These are phyloP conservation scores for Oryza glumipatula DNA, from an alignment of 176 grass and related monocot species.

Conservation along the genomic window DNA sequence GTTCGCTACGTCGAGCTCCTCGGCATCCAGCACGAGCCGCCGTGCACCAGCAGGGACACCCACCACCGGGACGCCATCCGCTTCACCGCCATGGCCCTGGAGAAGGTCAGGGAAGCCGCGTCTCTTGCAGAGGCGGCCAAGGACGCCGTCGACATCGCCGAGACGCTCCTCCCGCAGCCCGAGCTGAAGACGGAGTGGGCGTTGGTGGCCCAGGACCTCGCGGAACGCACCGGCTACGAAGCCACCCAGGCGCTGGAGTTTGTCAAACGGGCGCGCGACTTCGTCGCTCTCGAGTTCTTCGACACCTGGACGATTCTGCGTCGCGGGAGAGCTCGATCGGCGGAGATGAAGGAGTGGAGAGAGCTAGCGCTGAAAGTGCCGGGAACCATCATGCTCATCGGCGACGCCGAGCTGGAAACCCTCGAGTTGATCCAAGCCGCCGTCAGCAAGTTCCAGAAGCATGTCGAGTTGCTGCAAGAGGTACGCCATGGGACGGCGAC, in stretches of 20 bases:
- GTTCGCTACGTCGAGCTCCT: background rate
- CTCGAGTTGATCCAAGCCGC: background rate
- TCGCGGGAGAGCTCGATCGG: background rate
- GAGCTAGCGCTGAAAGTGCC: background rate
- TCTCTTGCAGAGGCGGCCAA: background rate
- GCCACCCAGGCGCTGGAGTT: background rate
- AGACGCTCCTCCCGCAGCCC: too few species aligned
- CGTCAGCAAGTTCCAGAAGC: background rate
- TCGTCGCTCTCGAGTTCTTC: background rate
- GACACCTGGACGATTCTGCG: background rate
- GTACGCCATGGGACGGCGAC: background rate
- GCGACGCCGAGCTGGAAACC: too few species aligned
- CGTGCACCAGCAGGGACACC: background rate
- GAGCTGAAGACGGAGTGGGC: background rate
- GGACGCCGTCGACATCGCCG: background rate
- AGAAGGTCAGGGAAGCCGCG: background rate
- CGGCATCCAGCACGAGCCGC: background rate
- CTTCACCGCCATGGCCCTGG: background rate
- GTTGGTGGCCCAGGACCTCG: background rate
- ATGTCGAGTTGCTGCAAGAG: too few species aligned
- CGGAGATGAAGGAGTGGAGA: conserved; percentile 12
- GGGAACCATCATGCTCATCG: background rate
- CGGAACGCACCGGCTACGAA: background rate
- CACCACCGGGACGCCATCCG: background rate
- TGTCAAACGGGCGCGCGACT: background rate